These are phyloP conservation scores for Periconia digitata DNA, from an alignment of 2,329 filamentous ascomycete genomes.

Conservation along the genomic window DNA sequence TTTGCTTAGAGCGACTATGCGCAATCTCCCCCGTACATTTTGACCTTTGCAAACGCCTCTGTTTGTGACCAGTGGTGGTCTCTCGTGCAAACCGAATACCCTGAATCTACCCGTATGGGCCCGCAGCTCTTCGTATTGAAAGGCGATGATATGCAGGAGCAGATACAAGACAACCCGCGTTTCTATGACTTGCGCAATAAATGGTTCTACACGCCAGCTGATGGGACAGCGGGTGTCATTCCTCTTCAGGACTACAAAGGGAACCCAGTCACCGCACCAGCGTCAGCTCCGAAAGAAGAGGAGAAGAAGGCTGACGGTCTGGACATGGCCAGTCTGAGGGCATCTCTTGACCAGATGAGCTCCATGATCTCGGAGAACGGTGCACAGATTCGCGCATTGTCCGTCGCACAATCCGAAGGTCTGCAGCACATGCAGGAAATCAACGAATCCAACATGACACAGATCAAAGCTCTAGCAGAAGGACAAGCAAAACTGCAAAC, in stretches of 20 bases:
- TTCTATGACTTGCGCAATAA: slow-evolving; percentile 33
- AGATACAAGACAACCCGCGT: slow-evolving; percentile 33
- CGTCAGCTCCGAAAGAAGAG: slow-evolving; percentile 3
- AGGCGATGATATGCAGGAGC: slow-evolving; percentile 35
- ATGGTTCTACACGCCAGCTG: slow-evolving; percentile 37
- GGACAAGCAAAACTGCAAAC: slow-evolving; percentile 32
- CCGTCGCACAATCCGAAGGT: slow-evolving; percentile 36
- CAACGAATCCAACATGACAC: slow-evolving; percentile 36
- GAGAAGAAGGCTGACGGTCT: slow-evolving; percentile 13
- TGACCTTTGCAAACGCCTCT: slow-evolving; percentile 36
- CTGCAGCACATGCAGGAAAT: slow-evolving; percentile 41
- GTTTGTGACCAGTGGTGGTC: slow-evolving; percentile 38
- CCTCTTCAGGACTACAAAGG: slow-evolving; percentile 34
- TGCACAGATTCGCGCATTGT: slow-evolving; percentile 35
- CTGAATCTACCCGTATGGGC: slow-evolving; percentile 30
- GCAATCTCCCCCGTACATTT: slow-evolving; percentile 34
- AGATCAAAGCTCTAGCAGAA: slow-evolving; percentile 38
- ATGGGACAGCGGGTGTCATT: slow-evolving; percentile 26
- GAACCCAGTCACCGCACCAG: slow-evolving; percentile 14
- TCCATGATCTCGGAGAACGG: slow-evolving; percentile 32
- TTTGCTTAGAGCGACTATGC: slow-evolving; percentile 29
- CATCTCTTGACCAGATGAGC: slow-evolving; percentile 28
- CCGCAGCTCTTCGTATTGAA: slow-evolving; percentile 39
- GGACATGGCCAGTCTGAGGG: slow-evolving; percentile 25
- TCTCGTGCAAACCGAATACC: slow-evolving; percentile 34